Evolutionary conservation across 176 grass and related monocot genomes (phyloP).

Genomic region (Cenchrus fungigraminus): DNA sequence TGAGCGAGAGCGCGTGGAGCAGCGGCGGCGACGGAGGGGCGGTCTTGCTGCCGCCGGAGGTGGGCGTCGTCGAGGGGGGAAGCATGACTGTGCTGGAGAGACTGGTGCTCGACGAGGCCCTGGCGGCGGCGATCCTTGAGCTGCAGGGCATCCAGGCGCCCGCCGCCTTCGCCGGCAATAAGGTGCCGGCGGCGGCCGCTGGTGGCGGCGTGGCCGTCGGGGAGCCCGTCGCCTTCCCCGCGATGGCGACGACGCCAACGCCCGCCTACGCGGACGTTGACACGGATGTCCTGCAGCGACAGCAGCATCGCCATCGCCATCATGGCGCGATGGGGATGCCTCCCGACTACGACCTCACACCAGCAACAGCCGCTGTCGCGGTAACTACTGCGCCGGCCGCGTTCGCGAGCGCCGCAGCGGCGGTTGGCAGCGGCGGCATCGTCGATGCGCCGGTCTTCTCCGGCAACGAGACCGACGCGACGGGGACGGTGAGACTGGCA

Average conservation of each 20-base stretch:
- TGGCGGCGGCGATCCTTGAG: conserved; percentile 61
- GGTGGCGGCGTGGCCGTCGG: not conserved
- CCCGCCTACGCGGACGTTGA: conserved; percentile 50
- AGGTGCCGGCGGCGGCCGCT: not conserved
- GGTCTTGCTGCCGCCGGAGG: conserved; percentile 4
- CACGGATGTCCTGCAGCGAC: conserved; percentile 54
- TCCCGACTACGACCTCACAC: conserved; percentile 52
- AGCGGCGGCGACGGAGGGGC: not conserved
- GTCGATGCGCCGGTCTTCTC: conserved; percentile 2
- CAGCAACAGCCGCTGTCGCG: conserved; percentile 30
- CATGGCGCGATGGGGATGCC: conserved; percentile 48
- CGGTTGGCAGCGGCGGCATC: not conserved
- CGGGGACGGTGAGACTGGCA: not conserved
- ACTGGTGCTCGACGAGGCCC: conserved; percentile 63
- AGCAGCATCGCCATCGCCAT: conserved; percentile 54
- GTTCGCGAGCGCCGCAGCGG: not conserved
- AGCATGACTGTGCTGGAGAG: conserved; percentile 55
- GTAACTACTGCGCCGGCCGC: conserved; percentile 20
- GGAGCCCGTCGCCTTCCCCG: conserved; percentile 33
- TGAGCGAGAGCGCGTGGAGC: conserved; percentile 46
- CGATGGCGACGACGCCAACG: conserved; percentile 22
- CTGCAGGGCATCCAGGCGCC: conserved; percentile 41
- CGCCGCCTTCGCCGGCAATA: not conserved
- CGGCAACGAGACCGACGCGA: not conserved
- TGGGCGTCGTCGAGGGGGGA: conserved; percentile 3